Evolutionary conservation across 257 asterid species (phyloP), one percentile per base, ranked within the genome.

Genomic region (Solanum neorickii): DNA sequence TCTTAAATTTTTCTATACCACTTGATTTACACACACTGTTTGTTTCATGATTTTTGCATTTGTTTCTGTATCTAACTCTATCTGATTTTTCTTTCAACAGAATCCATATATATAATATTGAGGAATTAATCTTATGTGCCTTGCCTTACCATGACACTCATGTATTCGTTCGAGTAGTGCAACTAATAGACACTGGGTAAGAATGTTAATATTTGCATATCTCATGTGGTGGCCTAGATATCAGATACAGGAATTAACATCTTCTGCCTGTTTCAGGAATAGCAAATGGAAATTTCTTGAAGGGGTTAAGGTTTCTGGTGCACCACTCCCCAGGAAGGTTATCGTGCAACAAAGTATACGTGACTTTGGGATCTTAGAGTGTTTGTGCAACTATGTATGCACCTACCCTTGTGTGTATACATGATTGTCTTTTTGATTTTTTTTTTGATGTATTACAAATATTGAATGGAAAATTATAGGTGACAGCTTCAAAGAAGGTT

Each of bases 61-160:
- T 77, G 87, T 86, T 52, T 44, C 82, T 82, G 11, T 10, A 12
- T 35, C 23, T 33, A 18, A 16, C 41, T 44, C 39, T 12, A 10
- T 66, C 25, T 83, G 23, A 78, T 47, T 91, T 11, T 44, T 23
- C 27, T 42, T 73, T 76, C 25, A 31, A 89, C 87, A 97, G 99
- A 95, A 88, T 95, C 92, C 98, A 95, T 86, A 91, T 87, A 29
- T 91, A 92, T 93, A 95, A 95, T 88, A 85, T 70, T 12, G 99
- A 95, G 74, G 99, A 95, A 74, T 92, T 95, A 90, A 93, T 97
- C 87, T 89, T 97, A 86, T 94, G 99, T 89, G 91, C 95, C 44
- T 87, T 97, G 92, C 99, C 99, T 0, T 97, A 94, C 91, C 99
- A 95, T 87, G 99, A 97, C 83, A 94, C 98, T 3, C 96, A 92